Evolutionary conservation across 2,329 filamentous ascomycete species (phyloP).

Genomic region (Beauveria sp.): DNA sequence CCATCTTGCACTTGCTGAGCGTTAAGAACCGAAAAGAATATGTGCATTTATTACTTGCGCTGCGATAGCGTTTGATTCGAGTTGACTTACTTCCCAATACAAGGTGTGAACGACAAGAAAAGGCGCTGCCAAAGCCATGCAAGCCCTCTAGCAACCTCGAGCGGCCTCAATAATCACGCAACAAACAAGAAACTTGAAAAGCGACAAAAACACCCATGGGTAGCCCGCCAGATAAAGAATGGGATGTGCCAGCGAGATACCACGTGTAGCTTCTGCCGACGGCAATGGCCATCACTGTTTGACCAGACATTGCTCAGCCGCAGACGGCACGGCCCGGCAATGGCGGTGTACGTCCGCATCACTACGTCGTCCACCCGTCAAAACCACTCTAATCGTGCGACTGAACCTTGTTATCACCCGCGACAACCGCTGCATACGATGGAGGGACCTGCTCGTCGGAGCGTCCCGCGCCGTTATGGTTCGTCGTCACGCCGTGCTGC

Average conservation of each 20-base stretch:
- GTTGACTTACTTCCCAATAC: background rate
- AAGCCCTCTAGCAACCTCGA: background rate
- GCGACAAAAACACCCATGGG: background rate
- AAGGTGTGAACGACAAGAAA: background rate
- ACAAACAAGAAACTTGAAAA: background rate
- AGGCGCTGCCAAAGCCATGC: background rate
- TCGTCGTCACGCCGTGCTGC: constrained; percentile 27
- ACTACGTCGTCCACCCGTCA: constrained; percentile 22
- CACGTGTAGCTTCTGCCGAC: background rate
- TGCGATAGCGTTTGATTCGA: background rate
- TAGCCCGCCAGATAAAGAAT: background rate
- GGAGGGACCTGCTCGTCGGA: constrained; percentile 50
- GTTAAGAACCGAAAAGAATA: background rate
- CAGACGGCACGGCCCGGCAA: background rate
- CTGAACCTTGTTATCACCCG: constrained; percentile 89
- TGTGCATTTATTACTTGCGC: background rate
- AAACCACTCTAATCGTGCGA: constrained; percentile 6
- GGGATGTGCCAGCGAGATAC: too few species aligned
- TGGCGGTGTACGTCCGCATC: background rate
- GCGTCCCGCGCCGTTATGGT: constrained; percentile 29
- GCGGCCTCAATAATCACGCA: background rate
- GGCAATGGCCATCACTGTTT: background rate
- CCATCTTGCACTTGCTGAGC: background rate
- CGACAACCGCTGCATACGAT: constrained; percentile 82
- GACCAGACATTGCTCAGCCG: background rate